A percentile compares a stretch with the other conserved stretches of the same genome.
Conservation (phyloP, 768 basidiomycete genomes). For the Tylopilus cervinicoccineus region DNA sequence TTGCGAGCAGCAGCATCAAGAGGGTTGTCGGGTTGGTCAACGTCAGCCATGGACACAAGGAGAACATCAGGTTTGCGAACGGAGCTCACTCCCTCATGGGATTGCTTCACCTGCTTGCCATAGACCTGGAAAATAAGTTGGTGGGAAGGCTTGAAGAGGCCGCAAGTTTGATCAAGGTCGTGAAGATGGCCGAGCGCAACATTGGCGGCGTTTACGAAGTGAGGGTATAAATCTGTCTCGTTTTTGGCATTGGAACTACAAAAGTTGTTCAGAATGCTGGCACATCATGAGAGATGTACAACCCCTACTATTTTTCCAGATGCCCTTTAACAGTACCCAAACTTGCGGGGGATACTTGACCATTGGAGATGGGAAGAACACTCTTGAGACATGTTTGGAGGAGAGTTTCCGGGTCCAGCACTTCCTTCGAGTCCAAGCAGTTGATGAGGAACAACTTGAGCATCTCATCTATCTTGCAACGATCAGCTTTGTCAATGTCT, state of each 20-base stretch:
- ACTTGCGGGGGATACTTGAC: too few relatives aligned
- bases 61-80: background rate
- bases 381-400: background rate
- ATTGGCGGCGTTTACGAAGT: background rate
- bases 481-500: too few relatives aligned
- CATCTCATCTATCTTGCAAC: too few relatives aligned
- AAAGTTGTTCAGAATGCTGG: background rate
- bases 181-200: background rate
- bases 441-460: background rate
- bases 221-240: background rate
- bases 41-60: too few relatives aligned
- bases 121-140: too few relatives aligned
- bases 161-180: background rate
- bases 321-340: too few relatives aligned
- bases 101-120: too few relatives aligned
- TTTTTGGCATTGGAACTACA: background rate
- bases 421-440: background rate
- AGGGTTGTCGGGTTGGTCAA: background rate
- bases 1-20: background rate
- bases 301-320: too few relatives aligned
- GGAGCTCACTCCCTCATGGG: background rate
- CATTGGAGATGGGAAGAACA: background rate
- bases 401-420: background rate
- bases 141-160: background rate
- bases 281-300: too few relatives aligned